phyloP scores from a whole-genome alignment of 192 early-diverging fungal species.

The Coemansia sp. region DNA sequence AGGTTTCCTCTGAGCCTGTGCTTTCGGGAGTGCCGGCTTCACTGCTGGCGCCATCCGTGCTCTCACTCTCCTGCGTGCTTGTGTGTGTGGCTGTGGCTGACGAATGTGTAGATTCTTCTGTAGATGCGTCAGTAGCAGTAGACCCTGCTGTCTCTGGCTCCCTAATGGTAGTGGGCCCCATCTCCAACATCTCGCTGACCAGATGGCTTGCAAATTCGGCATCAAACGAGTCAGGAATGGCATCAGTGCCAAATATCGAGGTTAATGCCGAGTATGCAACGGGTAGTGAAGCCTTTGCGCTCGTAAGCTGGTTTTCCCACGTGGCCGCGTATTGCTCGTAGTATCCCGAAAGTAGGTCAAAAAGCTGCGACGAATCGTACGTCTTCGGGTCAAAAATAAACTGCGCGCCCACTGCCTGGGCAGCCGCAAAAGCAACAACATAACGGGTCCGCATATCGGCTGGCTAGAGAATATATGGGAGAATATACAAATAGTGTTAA shows the following conservation, averaged over 20 bases:
- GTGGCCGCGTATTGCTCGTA: conserved; percentile 28
- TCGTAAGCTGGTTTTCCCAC: conserved; percentile 26
- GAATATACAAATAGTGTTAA: background rate
- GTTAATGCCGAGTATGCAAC: conserved; percentile 30
- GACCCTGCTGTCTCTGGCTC: conserved; percentile 9
- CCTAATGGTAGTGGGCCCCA: conserved; percentile 30
- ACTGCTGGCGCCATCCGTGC: background rate
- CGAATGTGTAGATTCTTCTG: background rate
- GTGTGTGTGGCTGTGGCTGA: background rate
- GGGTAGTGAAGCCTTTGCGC: conserved; percentile 25
- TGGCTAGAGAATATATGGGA: background rate
- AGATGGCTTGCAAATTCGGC: conserved; percentile 30
- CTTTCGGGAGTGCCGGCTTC: background rate
- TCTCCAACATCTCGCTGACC: conserved; percentile 28
- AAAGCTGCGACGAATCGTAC: conserved; percentile 29
- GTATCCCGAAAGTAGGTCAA: conserved; percentile 21
- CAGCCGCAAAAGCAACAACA: background rate
- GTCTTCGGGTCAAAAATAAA: conserved; percentile 36
- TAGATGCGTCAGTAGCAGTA: background rate
- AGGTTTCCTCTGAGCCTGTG: background rate
- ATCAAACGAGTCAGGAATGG: conserved; percentile 31
- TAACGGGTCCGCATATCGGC: conserved; percentile 7
- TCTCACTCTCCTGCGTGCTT: background rate
- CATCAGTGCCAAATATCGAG: conserved; percentile 12
- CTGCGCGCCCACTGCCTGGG: conserved; percentile 13